phyloP scores from a whole-genome alignment of 257 asterid species.

The Prunella vulgaris region DNA sequence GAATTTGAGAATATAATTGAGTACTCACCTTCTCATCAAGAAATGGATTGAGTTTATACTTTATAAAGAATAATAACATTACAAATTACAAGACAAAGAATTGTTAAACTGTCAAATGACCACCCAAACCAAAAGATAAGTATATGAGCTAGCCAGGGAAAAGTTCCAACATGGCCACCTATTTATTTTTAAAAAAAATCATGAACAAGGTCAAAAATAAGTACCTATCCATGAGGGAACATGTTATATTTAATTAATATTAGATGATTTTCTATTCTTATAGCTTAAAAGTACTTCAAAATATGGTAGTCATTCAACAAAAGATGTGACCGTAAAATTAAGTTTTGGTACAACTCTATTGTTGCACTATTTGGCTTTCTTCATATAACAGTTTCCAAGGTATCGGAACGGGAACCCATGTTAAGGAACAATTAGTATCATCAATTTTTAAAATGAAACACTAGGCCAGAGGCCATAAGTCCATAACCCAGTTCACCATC shows the following conservation, averaged over 20 bases:
- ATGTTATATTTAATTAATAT: neutral
- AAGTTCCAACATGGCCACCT: neutral
- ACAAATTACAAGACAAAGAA: neutral
- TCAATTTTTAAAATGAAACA: neutral
- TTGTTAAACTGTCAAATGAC: neutral
- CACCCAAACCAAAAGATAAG: neutral
- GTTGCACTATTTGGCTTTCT: neutral
- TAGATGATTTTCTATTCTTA: neutral
- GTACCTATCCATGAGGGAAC: neutral
- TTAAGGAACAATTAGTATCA: neutral
- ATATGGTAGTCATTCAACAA: too few relatives aligned
- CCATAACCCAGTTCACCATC: neutral
- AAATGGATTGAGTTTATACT: neutral
- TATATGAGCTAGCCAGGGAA: neutral
- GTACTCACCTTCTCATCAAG: neutral
- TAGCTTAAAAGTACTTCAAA: neutral
- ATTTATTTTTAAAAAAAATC: neutral
- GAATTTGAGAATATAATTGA: neutral
- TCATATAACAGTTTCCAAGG: neutral
- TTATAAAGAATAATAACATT: conserved; percentile 2
- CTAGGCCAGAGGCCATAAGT: neutral
- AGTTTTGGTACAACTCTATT: neutral
- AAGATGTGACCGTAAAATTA: too few relatives aligned
- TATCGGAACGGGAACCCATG: neutral
- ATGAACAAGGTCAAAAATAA: neutral